Percentiles rank a stretch among this genome's conserved stretches.
phyloP scores from a whole-genome alignment of 2,329 filamentous ascomycete genomes.

The Talaromyces sp. region DNA sequence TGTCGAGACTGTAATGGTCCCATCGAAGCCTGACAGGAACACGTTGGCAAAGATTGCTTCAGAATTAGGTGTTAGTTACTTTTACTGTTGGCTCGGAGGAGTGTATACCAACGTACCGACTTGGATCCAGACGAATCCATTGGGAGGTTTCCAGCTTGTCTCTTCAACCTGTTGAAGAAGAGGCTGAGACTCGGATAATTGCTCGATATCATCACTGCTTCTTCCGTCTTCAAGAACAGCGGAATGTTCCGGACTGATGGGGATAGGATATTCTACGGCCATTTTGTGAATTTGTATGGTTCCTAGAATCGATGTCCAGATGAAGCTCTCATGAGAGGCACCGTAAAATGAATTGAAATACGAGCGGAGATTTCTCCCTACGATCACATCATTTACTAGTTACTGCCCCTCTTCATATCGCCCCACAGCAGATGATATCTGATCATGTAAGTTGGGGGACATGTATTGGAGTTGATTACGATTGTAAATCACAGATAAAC shows the following conservation, averaged over 20 bases:
- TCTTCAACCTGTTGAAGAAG: conserved; percentile 20
- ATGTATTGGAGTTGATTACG: no score
- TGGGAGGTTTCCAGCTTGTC: conserved; percentile 47
- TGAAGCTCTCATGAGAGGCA: not conserved
- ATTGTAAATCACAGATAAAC: no score
- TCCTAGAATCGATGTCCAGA: not conserved
- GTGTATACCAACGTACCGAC: conserved; percentile 35
- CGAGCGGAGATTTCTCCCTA: not conserved
- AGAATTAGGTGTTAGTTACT: not conserved
- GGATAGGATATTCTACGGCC: not conserved
- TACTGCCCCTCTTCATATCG: not conserved
- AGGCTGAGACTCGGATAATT: not conserved
- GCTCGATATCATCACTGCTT: conserved; percentile 8
- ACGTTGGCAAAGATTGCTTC: conserved; percentile 61
- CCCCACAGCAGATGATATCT: not conserved
- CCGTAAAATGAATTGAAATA: not conserved
- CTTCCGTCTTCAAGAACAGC: not conserved
- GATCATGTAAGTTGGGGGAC: not conserved
- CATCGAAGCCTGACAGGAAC: conserved; percentile 57
- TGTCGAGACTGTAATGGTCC: conserved; percentile 45
- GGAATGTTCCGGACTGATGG: not conserved
- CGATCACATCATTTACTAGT: not conserved
- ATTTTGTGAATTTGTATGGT: not conserved
- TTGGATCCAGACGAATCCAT: conserved; percentile 58
- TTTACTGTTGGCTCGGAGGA: not conserved